Evolutionary conservation across 2,329 filamentous ascomycete species (phyloP).

Genomic region (Ophiostoma triangulosporum): DNA sequence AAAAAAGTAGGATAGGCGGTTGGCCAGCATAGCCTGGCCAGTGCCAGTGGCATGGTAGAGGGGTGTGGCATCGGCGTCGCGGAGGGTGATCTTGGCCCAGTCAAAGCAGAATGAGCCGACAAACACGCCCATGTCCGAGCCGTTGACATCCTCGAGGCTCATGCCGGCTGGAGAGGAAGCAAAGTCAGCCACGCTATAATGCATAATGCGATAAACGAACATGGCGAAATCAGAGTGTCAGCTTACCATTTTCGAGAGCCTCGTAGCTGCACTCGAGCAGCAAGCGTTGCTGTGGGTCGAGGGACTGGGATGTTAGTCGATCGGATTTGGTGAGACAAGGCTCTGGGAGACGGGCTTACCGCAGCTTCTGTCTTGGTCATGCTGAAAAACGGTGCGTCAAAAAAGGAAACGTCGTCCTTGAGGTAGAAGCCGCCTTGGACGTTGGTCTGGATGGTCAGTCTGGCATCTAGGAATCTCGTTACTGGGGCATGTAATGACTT

Average conservation of each 20-base stretch:
- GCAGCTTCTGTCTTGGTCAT: constrained; percentile 19
- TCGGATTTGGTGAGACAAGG: neutral
- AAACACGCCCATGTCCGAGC: constrained; percentile 14
- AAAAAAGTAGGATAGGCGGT: constrained; percentile 28
- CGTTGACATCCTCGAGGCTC: constrained; percentile 11
- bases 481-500: neutral
- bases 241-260: constrained; percentile 16
- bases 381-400: constrained; percentile 20
- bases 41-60: constrained; percentile 24
- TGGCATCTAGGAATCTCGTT: neutral
- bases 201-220: neutral
- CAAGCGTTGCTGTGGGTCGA: constrained; percentile 15
- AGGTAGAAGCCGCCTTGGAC: constrained; percentile 22
- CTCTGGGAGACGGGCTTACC: constrained; percentile 7
- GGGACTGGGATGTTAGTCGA: neutral
- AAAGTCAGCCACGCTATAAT: neutral
- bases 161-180: constrained; percentile 13
- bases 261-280: constrained; percentile 17
- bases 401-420: constrained; percentile 10
- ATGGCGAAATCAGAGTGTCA: too few relatives aligned
- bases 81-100: constrained; percentile 16
- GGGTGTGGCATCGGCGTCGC: constrained; percentile 15
- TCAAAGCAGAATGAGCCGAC: constrained; percentile 19
- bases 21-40: constrained; percentile 23
- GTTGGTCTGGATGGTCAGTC: constrained; percentile 17